A percentile compares a stretch with the other conserved stretches of the same genome.
Evolutionary conservation across 345 rosid species (phyloP).

Genomic region (Arabidopsis suecica): DNA sequence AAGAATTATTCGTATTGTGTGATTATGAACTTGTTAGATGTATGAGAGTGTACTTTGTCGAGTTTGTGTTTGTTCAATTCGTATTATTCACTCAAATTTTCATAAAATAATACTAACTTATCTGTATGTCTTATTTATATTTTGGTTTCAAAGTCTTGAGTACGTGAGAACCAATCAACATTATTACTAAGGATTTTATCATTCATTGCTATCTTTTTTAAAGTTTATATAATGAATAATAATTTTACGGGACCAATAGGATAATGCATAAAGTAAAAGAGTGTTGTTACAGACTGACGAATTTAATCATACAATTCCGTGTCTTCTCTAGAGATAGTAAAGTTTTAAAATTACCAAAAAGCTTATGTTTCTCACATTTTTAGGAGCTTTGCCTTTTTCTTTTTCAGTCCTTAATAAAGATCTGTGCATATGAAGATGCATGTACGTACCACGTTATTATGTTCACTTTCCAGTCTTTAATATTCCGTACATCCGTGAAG

Average conservation of each 20-base stretch:
- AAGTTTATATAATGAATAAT: conserved; percentile 9
- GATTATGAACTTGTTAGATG: conserved; percentile 41
- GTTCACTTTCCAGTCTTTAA: conserved; percentile 38
- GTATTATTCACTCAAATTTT: conserved; percentile 27
- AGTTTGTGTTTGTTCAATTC: conserved; percentile 37
- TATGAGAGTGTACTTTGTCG: conserved; percentile 25
- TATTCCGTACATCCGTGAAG: conserved; percentile 41
- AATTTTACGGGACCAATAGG: conserved; percentile 34
- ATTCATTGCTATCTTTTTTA: neutral
- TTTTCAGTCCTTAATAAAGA: conserved; percentile 46
- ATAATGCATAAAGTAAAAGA: conserved; percentile 39
- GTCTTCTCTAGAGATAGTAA: conserved; percentile 41
- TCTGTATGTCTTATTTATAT: conserved; percentile 19
- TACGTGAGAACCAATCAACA: conserved; percentile 26
- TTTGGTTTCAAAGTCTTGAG: conserved; percentile 3
- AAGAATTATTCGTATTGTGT: conserved; percentile 38
- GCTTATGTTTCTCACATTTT: conserved; percentile 44
- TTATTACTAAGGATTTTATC: neutral
- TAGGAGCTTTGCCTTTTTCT: conserved; percentile 44
- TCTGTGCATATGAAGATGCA: conserved; percentile 43
- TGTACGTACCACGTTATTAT: conserved; percentile 42
- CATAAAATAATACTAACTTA: conserved; percentile 32
- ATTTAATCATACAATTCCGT: conserved; percentile 47
- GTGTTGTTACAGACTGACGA: conserved; percentile 33
- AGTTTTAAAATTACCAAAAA: conserved; percentile 40